phyloP scores from a whole-genome alignment of 2,329 filamentous ascomycete genomes.

The Xylogone sp. region DNA sequence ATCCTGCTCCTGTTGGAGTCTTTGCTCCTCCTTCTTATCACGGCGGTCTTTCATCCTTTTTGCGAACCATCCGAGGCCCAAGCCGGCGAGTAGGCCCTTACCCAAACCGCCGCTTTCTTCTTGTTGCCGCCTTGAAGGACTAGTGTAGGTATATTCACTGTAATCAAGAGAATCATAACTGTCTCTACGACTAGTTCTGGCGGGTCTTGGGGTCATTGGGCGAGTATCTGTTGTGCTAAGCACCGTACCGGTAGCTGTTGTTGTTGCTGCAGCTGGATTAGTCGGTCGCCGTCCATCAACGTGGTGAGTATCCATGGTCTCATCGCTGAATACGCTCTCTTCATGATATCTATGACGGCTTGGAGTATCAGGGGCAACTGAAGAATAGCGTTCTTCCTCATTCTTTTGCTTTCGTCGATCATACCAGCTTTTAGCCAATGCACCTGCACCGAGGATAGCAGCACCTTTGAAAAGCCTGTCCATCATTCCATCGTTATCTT shows the following conservation, averaged over 20 bases:
- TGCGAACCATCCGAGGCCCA: slow-evolving; percentile 66
- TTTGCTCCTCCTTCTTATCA: slow-evolving; percentile 46
- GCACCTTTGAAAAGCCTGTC: slow-evolving; percentile 57
- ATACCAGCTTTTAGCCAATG: slow-evolving; percentile 55
- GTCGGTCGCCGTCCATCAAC: slow-evolving; percentile 34
- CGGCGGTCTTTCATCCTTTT: slow-evolving; percentile 59
- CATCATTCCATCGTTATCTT: slow-evolving; percentile 52
- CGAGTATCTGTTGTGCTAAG: slow-evolving; percentile 42
- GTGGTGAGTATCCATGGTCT: slow-evolving; percentile 14
- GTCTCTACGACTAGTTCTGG: slow-evolving; percentile 42
- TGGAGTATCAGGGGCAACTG: slow-evolving; percentile 59
- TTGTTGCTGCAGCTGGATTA: slow-evolving; percentile 39
- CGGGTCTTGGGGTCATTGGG: slow-evolving; percentile 29
- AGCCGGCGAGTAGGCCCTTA: slow-evolving; percentile 50
- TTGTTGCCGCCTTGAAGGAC: slow-evolving; percentile 55
- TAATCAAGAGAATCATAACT: slow-evolving; percentile 51
- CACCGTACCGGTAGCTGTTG: slow-evolving; percentile 41
- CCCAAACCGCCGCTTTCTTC: slow-evolving; percentile 36
- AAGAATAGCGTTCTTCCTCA: slow-evolving; percentile 59
- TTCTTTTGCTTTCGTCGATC: slow-evolving; percentile 45
- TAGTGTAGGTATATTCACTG: slow-evolving; percentile 52
- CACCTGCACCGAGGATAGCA: slow-evolving; percentile 59
- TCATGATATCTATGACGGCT: slow-evolving; percentile 37
- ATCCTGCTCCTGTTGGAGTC: slow-evolving; percentile 34
- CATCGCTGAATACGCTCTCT: slow-evolving; percentile 45